A percentile compares a stretch with the other conserved stretches of the same genome.
These are phyloP conservation scores for Malania oleifera DNA, from an alignment of 164 flowering plant genomes.

Conservation along the genomic window DNA sequence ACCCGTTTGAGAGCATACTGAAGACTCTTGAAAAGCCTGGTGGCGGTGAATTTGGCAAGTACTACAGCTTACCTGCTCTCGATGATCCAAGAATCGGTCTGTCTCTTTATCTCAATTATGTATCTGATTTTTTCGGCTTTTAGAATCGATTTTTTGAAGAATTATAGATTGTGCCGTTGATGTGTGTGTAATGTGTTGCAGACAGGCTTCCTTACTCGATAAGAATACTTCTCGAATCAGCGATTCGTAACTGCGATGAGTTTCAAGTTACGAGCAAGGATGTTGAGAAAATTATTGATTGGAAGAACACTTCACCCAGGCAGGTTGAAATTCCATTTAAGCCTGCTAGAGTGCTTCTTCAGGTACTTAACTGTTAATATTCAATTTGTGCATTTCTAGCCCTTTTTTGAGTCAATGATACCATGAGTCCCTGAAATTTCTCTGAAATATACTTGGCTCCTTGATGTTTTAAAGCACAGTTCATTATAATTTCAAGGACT, in stretches of 20 bases:
- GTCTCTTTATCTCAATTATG: too few species aligned
- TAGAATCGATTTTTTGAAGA: too few species aligned
- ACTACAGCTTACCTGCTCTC: conserved; percentile 16
- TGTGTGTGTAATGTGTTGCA: too few species aligned
- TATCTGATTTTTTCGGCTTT: too few species aligned
- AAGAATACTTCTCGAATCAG: conserved; percentile 84
- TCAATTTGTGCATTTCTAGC: too few species aligned
- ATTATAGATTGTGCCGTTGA: too few species aligned
- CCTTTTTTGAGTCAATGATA: too few species aligned
- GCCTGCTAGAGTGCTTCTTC: conserved; percentile 95
- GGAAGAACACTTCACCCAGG: conserved; percentile 88
- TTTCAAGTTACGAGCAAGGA: conserved; percentile 82
- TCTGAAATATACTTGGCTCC: too few species aligned
- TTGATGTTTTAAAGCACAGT: too few species aligned
- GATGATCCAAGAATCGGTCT: conserved; percentile 16
- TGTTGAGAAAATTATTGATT: conserved; percentile 95
- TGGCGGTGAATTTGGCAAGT: conserved; percentile 17
- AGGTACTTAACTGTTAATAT: conserved; percentile 31
- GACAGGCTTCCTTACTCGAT: conserved; percentile 86
- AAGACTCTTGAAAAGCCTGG: conserved; percentile 16
- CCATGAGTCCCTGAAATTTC: too few species aligned
- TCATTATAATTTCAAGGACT: too few species aligned
- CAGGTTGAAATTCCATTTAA: conserved; percentile 96
- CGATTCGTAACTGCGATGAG: conserved; percentile 89
- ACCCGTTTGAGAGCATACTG: conserved; percentile 12